These are phyloP conservation scores for Tuber microsphaerosporum DNA, from an alignment of 495 filamentous ascomycete species.

Conservation along the genomic window DNA sequence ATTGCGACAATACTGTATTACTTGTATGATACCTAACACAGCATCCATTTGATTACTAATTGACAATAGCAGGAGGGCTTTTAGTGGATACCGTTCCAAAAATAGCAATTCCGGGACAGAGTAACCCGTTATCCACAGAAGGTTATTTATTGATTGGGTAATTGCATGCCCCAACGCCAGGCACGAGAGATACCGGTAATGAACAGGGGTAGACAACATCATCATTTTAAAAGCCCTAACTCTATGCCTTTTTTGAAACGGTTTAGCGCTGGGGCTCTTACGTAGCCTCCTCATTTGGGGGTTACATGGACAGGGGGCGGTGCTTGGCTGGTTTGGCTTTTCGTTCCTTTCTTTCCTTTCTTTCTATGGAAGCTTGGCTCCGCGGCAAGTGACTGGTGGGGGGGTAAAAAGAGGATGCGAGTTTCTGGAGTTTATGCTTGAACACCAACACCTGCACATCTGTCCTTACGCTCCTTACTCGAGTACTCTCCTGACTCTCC, in stretches of 20 bases:
- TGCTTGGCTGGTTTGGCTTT: neutral
- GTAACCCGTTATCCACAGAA: neutral
- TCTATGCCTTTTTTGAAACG: neutral
- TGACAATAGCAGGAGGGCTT: too few species aligned
- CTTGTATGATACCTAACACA: neutral
- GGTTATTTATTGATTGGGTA: neutral
- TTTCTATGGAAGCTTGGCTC: neutral
- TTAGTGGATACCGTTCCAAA: neutral
- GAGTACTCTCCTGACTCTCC: neutral
- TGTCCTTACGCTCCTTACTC: neutral
- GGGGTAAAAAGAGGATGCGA: neutral
- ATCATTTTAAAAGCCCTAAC: too few species aligned
- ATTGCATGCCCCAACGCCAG: neutral
- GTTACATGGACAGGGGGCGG: neutral
- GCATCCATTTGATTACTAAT: neutral
- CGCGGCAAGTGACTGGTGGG: neutral
- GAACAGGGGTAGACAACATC: neutral
- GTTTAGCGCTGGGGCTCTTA: conserved; percentile 3
- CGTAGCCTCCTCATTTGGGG: neutral
- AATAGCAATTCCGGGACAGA: neutral
- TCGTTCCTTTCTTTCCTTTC: neutral
- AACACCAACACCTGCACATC: neutral
- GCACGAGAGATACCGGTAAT: neutral
- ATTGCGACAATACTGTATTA: too few species aligned
- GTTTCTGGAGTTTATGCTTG: neutral